These are phyloP conservation scores for Metschnikowia amazonensis DNA, from an alignment of 805 yeast genomes.

Conservation along the genomic window DNA sequence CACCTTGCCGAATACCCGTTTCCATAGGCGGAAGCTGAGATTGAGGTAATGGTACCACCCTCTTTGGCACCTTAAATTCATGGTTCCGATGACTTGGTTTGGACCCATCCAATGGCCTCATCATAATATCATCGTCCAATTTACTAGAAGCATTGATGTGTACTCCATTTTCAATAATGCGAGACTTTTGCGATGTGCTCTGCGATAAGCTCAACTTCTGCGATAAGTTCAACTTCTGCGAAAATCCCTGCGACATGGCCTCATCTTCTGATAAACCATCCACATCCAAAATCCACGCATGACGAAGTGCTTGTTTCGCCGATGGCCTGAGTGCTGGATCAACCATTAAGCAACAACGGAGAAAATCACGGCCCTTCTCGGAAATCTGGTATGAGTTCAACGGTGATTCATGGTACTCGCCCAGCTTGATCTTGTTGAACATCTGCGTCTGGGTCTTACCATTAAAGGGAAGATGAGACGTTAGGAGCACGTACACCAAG, in stretches of 20 bases:
- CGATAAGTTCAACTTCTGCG: neutral
- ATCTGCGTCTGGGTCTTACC: conserved; percentile 87
- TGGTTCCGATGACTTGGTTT: conserved; percentile 19
- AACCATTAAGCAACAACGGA: conserved; percentile 66
- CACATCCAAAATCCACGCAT: conserved; percentile 68
- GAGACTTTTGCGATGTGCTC: conserved; percentile 63
- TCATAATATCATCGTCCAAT: conserved; percentile 42
- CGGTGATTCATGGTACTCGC: conserved; percentile 76
- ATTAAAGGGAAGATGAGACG: conserved; percentile 93
- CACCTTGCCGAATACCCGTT: too few species aligned
- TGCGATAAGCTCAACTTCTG: conserved; percentile 55
- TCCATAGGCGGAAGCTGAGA: conserved; percentile 22
- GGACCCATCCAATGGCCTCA: conserved; percentile 35
- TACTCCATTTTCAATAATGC: conserved; percentile 40
- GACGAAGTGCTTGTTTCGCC: conserved; percentile 71
- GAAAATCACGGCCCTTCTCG: conserved; percentile 65
- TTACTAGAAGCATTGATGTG: conserved; percentile 33
- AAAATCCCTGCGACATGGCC: neutral
- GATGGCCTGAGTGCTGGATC: conserved; percentile 70
- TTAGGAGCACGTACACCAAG: conserved; percentile 81
- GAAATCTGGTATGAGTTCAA: conserved; percentile 65
- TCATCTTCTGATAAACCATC: conserved; percentile 20
- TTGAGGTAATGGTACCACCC: conserved; percentile 43
- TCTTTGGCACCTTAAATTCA: conserved; percentile 42
- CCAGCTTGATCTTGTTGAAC: conserved; percentile 69